These are phyloP conservation scores for Ceratocystis lukuohia DNA, from an alignment of 2,329 filamentous ascomycete species.

Conservation along the genomic window DNA sequence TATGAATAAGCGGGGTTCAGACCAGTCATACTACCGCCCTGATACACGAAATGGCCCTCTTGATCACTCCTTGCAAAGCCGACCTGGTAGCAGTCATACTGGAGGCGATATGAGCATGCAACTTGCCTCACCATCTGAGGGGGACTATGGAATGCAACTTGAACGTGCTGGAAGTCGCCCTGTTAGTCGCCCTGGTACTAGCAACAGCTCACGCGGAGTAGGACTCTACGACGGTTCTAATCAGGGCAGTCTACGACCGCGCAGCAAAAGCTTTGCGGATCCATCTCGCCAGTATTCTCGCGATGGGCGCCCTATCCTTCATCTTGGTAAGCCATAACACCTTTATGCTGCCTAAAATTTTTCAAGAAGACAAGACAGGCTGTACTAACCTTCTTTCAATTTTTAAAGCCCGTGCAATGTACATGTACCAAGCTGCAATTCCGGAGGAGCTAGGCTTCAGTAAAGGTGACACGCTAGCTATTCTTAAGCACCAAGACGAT, in stretches of 20 bases:
- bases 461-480: conserved; percentile 83
- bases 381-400: background rate
- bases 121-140: conserved; percentile 43
- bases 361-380: background rate
- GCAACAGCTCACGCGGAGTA: conserved; percentile 36
- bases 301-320: conserved; percentile 75
- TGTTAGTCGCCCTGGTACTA: conserved; percentile 37
- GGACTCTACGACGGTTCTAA: conserved; percentile 42
- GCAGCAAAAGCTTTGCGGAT: conserved; percentile 81
- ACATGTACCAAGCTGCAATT: conserved; percentile 87
- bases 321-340: conserved; percentile 63
- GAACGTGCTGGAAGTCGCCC: conserved; percentile 29
- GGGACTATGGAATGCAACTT: conserved; percentile 45
- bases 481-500: conserved; percentile 85
- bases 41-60: conserved; percentile 36
- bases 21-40: conserved; percentile 39
- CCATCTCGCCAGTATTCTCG: conserved; percentile 66
- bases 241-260: conserved; percentile 33
- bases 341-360: too few relatives aligned
- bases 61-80: conserved; percentile 23
- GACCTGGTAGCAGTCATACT: conserved; percentile 39
- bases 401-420: conserved; percentile 69
- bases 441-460: conserved; percentile 85
- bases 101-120: conserved; percentile 53
- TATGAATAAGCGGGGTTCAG: conserved; percentile 34